Base-by-base conservation (phyloP, 2,329 filamentous ascomycete species). In the Rosellinia necatrix region DNA sequence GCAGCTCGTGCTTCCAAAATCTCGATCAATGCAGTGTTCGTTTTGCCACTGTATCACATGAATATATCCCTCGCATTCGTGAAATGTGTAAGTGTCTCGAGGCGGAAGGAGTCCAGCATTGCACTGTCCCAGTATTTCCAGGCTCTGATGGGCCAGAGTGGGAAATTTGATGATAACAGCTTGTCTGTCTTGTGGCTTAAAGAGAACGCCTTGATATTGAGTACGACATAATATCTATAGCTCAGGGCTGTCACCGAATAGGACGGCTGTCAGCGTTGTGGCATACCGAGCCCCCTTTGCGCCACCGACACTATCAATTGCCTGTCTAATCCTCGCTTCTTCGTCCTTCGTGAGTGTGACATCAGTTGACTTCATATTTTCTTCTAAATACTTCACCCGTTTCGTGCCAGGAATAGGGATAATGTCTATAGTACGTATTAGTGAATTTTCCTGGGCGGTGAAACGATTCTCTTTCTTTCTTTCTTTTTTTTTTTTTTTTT, bases 341-440 rank as follows among this genome's bases (percentile, higher is more conserved):
- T 76, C 74, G 4, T 72, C 72, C 37, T 67, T 61, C 15, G 69
- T 72, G 12, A 76, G 49, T 38, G 66, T 59, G 13, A 76, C 64
- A 22, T 72, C 48, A 4, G 70, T 47, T 0, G 71, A 68, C n/a
- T 56, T 66, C 10, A 68, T 62, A 44, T 74, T 73, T 43, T 72
- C 66, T 50, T 72, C 68, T 4, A 73, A 48, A 21, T 70, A 70
- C 49, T 68, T 68, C 21, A 66, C 47, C 9, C 63, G 64, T 60
- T 70, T 72, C n/a, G 71, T 73, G 2, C 71, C 71, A 0, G 70
- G 70, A 40, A 73, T 72, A 3, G 71, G 71, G 42, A 73, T 69
- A 48, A 73, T 71, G 29, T 71, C 73, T 91, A 12, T 3, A 34
- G 24, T 22, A 12, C 8, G 13, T 10, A 86, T 89, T 42, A 90